phyloP scores from a whole-genome alignment of 2,329 filamentous ascomycete species.

The Helicocarpus griseus region DNA sequence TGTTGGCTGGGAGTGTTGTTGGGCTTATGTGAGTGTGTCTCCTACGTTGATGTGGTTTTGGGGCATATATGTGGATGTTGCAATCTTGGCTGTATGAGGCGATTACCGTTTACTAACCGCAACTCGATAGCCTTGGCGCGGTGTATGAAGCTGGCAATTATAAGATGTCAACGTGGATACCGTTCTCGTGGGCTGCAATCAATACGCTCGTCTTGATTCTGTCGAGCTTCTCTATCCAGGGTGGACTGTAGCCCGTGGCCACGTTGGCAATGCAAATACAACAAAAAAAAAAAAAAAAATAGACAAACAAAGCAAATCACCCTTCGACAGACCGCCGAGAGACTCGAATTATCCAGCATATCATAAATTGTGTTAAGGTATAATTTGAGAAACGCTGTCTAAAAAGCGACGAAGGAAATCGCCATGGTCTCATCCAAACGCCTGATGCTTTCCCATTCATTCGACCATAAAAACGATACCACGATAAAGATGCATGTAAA shows the following conservation, averaged over 20 bases:
- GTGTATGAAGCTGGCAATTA: conserved; percentile 77
- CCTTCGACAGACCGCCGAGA: neutral
- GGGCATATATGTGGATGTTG: neutral
- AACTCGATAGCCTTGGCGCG: conserved; percentile 64
- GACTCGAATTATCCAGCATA: neutral
- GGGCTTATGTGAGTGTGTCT: conserved; percentile 58
- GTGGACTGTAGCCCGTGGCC: conserved; percentile 56
- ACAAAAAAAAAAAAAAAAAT: too few species aligned
- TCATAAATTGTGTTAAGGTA: neutral
- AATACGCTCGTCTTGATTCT: conserved; percentile 74
- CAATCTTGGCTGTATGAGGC: neutral
- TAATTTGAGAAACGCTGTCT: neutral
- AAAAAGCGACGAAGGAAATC: neutral
- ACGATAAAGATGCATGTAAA: neutral
- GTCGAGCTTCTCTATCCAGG: conserved; percentile 87
- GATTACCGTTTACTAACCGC: too few species aligned
- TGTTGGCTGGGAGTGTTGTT: conserved; percentile 71
- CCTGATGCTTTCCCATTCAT: neutral
- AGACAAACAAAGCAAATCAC: neutral
- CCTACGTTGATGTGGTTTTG: neutral
- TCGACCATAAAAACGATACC: neutral
- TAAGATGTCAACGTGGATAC: conserved; percentile 89
- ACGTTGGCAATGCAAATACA: too few species aligned
- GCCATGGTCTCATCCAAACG: neutral
- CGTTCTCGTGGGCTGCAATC: conserved; percentile 77